Evolutionary conservation across 2,329 filamentous ascomycete genomes (phyloP), one percentile per base, ranked within the genome.

Genomic region (Amylocarpus encephaloides): DNA sequence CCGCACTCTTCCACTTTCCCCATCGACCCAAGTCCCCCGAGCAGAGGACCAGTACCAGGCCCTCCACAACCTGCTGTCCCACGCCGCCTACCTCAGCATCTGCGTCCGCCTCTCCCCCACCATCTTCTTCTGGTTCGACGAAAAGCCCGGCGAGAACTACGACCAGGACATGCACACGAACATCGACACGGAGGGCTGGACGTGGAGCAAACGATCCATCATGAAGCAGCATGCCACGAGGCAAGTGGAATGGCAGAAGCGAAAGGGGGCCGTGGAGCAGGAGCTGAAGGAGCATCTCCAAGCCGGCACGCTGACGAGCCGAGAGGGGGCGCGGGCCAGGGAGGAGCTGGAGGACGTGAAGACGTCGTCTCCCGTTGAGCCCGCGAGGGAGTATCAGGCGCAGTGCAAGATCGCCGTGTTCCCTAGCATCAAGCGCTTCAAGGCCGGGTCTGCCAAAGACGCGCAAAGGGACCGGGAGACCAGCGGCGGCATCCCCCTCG

Each of bases 21-120:
- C 40, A 1, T 43, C 29, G 9, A 29, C 12, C 1, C 11, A 6
- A 7, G 45, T 50, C 12, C 59, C 59, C 5, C 13, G 13, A 5
- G 11, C 56, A 29, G 11, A n/a, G 12, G 40, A 48, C 35, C 51
- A 55, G 11, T 60, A 60, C 41, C 61, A 64, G 56, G 45, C 42
- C 16, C 54, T 65, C 2, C 60, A 64, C 47, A 59, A 59, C 45
- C 48, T 64, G 18, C 44, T 64, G 41, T 55, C 61, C 29, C 52
- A 49, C 26, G 55, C 60, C 7, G 62, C 56, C 5, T 62, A 61
- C 43, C 50, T 64, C 12, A 53, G 55, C 11, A 30, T 65, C 40
- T 48, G 43, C 16, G 46, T 59, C 15, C 60, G 59, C 15, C 30
- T 57, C 26, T 62, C 59, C 1, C 54, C 59, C 22, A 59, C 56